phyloP scores from a whole-genome alignment of 176 grass and related monocot genomes.

The Rhynchospora breviuscula region DNA sequence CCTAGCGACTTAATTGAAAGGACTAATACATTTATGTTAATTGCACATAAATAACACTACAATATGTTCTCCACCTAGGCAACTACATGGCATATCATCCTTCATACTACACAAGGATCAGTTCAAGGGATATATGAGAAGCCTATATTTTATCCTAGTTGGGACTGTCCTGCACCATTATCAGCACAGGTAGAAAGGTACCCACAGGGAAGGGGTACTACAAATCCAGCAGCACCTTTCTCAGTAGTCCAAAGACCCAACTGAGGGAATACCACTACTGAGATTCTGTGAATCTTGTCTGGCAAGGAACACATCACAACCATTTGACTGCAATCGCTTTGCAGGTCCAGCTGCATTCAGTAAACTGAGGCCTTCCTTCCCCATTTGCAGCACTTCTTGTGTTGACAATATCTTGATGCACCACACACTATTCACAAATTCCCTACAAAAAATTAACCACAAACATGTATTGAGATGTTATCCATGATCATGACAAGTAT shows the following conservation, averaged over 20 bases:
- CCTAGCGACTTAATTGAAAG: not conserved
- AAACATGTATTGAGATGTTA: slow-evolving; percentile 7
- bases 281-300: slow-evolving; percentile 53
- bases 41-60: slow-evolving; percentile 12
- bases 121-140: not conserved
- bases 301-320: slow-evolving; percentile 39
- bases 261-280: slow-evolving; percentile 40
- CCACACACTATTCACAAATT: slow-evolving; percentile 88
- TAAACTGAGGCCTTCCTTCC: slow-evolving; percentile 39
- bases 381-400: slow-evolving; percentile 71
- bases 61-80: slow-evolving; percentile 8
- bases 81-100: slow-evolving; percentile 15
- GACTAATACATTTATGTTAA: slow-evolving; percentile 19
- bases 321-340: slow-evolving; percentile 33
- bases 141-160: slow-evolving; percentile 8
- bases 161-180: not conserved
- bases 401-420: slow-evolving; percentile 89
- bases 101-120: slow-evolving; percentile 25
- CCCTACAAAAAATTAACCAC: slow-evolving; percentile 37
- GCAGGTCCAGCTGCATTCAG: slow-evolving; percentile 34
- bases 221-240: slow-evolving; percentile 4
- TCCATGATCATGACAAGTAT: not conserved
- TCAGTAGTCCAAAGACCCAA: slow-evolving; percentile 64
- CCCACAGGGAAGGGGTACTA: not conserved
- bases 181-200: not conserved